phyloP scores from a whole-genome alignment of 768 basidiomycete genomes.

The Fomitopsis serialis region DNA sequence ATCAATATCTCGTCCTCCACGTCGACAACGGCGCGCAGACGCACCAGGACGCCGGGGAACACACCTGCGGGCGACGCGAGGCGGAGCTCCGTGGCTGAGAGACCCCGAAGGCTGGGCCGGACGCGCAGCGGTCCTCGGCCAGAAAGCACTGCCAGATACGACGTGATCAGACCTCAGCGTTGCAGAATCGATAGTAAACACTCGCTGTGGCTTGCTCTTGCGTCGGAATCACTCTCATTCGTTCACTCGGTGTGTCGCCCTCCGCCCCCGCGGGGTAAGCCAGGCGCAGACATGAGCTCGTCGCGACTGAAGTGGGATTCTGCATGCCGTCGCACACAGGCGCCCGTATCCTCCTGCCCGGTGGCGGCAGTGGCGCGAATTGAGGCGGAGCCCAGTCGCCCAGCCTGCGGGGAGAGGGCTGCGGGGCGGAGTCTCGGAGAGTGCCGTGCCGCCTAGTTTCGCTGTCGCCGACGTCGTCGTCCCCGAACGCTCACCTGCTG shows the following conservation, averaged over 20 bases:
- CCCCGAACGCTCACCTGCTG: not conserved
- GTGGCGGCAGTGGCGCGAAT: not conserved
- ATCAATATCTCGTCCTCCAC: not conserved
- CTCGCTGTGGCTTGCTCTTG: not conserved
- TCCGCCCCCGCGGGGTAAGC: not conserved
- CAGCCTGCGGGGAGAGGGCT: not conserved
- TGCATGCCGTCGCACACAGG: not conserved
- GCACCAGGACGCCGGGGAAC: not conserved
- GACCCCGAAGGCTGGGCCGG: not conserved
- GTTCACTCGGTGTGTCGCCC: not conserved
- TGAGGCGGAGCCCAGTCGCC: not conserved
- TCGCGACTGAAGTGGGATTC: not conserved
- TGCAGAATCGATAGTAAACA: not conserved
- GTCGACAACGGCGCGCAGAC: not conserved
- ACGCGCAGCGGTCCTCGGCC: not conserved
- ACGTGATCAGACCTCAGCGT: not conserved
- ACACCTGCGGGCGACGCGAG: not conserved
- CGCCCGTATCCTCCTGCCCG: not conserved
- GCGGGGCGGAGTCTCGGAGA: slow-evolving; percentile 1
- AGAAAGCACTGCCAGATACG: not conserved
- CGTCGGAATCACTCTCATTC: not conserved
- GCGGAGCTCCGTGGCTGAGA: not conserved
- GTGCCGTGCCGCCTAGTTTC: not conserved
- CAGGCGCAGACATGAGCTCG: not conserved
- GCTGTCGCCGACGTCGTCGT: slow-evolving; percentile 1